These are phyloP conservation scores for Ceratobasidium sp. DNA, from an alignment of 1,284 basidiomycete genomes.

Conservation along the genomic window DNA sequence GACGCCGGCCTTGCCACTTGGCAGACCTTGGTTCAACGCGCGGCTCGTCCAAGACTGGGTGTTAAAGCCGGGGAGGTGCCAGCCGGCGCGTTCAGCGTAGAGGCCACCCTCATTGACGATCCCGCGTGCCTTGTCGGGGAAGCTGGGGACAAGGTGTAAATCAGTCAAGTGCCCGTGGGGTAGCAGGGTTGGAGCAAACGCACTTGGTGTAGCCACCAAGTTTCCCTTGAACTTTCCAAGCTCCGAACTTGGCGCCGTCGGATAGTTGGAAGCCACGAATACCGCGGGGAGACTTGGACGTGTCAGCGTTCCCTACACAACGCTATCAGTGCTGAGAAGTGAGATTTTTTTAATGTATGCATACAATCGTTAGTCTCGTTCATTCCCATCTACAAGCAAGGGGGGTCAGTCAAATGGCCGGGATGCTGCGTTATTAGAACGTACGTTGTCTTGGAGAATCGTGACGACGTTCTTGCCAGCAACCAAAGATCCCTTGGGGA, in stretches of 20 bases:
- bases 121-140: constrained; percentile 73
- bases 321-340: neutral
- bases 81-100: constrained; percentile 78
- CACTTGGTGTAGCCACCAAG: constrained; percentile 77
- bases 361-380: constrained; percentile 63
- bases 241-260: constrained; percentile 66
- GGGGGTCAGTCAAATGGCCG: neutral
- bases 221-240: constrained; percentile 87
- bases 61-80: constrained; percentile 82
- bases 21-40: constrained; percentile 67
- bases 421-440: neutral
- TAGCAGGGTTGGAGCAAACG: constrained; percentile 48
- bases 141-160: constrained; percentile 57
- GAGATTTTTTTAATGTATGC: neutral
- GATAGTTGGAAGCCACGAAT: constrained; percentile 75
- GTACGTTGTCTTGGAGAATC: constrained; percentile 68
- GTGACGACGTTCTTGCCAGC: constrained; percentile 74
- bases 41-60: constrained; percentile 68
- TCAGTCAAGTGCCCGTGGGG: neutral
- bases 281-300: constrained; percentile 75
- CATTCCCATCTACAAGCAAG: constrained; percentile 68
- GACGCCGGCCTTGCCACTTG: constrained; percentile 67
- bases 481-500: constrained; percentile 66
- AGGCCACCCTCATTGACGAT: constrained; percentile 85
- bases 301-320: constrained; percentile 52